Conservation (phyloP, 352 stramenopile genomes). For the Pythium sukuiense region DNA sequence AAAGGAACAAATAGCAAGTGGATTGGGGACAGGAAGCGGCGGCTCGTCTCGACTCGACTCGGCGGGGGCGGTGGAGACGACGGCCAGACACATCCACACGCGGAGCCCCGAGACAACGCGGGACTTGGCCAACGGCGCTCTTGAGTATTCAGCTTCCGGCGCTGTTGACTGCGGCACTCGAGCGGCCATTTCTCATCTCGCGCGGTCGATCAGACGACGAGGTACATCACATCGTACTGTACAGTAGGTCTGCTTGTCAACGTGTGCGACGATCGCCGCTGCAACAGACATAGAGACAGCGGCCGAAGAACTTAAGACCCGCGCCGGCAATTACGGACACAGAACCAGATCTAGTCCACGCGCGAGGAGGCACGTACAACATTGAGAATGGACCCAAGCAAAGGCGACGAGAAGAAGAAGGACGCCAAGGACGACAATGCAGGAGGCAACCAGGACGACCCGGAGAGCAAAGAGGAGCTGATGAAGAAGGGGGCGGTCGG, state of each 20-base stretch:
- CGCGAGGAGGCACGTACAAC: neutral
- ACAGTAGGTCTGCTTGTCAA: neutral
- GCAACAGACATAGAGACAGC: neutral
- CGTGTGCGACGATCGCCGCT: neutral
- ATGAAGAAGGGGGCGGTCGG: conserved; percentile 36
- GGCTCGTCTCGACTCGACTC: neutral
- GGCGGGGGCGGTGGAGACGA: neutral
- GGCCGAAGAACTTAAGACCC: neutral
- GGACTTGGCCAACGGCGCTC: neutral
- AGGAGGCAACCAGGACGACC: conserved; percentile 28
- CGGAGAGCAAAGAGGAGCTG: conserved; percentile 31
- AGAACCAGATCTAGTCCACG: conserved; percentile 1
- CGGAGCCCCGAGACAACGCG: neutral
- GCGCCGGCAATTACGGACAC: neutral
- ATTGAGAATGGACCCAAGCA: conserved; percentile 26
- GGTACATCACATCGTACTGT: neutral
- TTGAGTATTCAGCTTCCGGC: neutral
- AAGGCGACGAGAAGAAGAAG: conserved; percentile 29
- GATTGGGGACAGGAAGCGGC: neutral
- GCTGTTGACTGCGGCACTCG: neutral
- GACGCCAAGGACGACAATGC: conserved; percentile 18
- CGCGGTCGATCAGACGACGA: neutral
- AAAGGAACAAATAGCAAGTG: neutral
- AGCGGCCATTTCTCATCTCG: conserved; percentile 1
- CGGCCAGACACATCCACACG: neutral